Evolutionary conservation across 352 stramenopile species (phyloP), one percentile per base, ranked within the genome.

Genomic region (Phytophthora macrochlamydospora): DNA sequence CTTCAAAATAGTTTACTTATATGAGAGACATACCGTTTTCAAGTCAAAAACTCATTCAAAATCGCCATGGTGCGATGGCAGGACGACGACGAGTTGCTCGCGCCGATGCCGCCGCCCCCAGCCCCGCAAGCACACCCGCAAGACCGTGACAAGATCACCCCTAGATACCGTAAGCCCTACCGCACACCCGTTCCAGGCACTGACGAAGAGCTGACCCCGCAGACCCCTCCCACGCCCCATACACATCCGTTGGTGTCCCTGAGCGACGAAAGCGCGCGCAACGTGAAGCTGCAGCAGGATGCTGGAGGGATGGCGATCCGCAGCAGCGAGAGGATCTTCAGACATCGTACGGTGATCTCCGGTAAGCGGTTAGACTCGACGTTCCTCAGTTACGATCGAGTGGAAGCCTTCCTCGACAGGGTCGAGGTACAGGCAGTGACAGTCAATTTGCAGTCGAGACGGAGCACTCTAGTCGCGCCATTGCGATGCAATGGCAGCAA

Each of bases 41-140:
- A 49, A 29, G 14, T 31, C 43, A 49, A 49, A 30, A 6, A 11
- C 35, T 59, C 35, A 51, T 61, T 7, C 37, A 60, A 62, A 58
- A 56, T 43, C 37, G 42, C 9, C 18, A 57, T 57, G 49, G 31
- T 46, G 33, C 37, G 53, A 31, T 64, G 51, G 60, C 46, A 58
- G 0, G 58, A 73, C 33, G 69, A 72, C 30, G 73, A 81, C 31
- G 77, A 87, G 43, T 57, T 75, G 55, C 56, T 90, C n/a, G 71
- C 75, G 61, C 78, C 78, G 18, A 76, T 91, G 70, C 69, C 80
- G 8, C 83, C 80, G 11, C 79, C 76, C 2, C 80, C 83, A 28
- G 67, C 59, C 0, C 83, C 83, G 1, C 71, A 78, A 28, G 46
- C 71, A 18, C 78, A 65, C 24, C 78, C 76, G 5, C 35, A 67